These are phyloP conservation scores for Verticillium tricorpus DNA, from an alignment of 2,329 filamentous ascomycete species.

Conservation along the genomic window DNA sequence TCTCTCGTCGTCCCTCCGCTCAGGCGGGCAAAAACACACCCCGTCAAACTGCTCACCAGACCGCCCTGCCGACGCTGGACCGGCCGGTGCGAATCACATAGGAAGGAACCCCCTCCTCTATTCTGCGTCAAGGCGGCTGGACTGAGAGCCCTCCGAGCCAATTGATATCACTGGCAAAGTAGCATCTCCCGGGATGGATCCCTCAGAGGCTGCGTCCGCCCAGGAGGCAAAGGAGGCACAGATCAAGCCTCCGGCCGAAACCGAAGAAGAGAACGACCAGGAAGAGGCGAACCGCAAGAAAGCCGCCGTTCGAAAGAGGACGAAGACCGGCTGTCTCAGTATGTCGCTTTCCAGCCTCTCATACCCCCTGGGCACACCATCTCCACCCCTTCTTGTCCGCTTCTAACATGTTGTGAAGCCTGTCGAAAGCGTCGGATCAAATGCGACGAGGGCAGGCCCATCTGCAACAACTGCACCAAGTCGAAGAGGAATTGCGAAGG, in stretches of 20 bases:
- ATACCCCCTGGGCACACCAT: not conserved
- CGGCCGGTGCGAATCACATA: not conserved
- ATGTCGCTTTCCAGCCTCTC: constrained; percentile 30
- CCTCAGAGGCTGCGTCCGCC: constrained; percentile 15
- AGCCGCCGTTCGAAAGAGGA: constrained; percentile 59
- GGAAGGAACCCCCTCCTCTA: constrained; percentile 1
- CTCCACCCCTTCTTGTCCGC: constrained; percentile 1
- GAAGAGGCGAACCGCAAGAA: constrained; percentile 43
- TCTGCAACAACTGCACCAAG: constrained; percentile 80
- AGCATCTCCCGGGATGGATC: constrained; percentile 22
- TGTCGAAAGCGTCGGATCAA: constrained; percentile 95
- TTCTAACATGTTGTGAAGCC: constrained; percentile 43
- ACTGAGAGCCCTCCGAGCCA: not conserved
- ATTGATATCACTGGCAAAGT: constrained; percentile 5
- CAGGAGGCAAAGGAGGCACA: constrained; percentile 20
- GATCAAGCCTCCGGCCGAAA: constrained; percentile 24
- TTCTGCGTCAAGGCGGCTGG: not conserved
- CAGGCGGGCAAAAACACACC: not conserved
- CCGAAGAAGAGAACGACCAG: constrained; percentile 22
- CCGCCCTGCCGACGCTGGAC: not conserved
- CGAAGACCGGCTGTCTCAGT: constrained; percentile 92
- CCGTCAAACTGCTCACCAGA: not conserved
- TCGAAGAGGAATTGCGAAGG: constrained; percentile 81
- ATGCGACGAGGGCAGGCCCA: constrained; percentile 85
- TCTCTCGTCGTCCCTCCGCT: not conserved